phyloP scores from a whole-genome alignment of 2,329 filamentous ascomycete species.

The Venturia asperata region DNA sequence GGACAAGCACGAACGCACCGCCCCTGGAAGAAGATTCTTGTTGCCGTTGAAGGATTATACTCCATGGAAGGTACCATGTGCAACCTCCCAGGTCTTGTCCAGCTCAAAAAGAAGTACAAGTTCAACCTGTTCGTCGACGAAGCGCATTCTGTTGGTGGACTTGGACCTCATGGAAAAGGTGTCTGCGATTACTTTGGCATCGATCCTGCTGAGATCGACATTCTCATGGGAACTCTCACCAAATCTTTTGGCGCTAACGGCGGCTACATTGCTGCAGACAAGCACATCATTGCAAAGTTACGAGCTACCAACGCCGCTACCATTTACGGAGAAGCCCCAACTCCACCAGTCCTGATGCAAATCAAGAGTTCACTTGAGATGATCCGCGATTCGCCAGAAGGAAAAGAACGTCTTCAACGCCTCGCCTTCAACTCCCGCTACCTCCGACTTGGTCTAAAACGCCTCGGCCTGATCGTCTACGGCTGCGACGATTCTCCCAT shows the following conservation, averaged over 20 bases:
- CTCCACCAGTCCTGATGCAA: constrained; percentile 82
- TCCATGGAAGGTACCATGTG: constrained; percentile 99
- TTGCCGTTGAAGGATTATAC: constrained; percentile 94
- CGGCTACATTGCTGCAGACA: constrained; percentile 86
- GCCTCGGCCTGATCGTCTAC: constrained; percentile 92
- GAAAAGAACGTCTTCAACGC: constrained; percentile 88
- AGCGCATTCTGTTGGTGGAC: constrained; percentile 88
- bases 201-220: constrained; percentile 79
- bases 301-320: constrained; percentile 78
- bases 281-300: constrained; percentile 87
- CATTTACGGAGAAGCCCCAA: constrained; percentile 77
- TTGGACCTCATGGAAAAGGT: constrained; percentile 80
- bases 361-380: constrained; percentile 81
- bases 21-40: constrained; percentile 97
- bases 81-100: constrained; percentile 83
- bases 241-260: constrained; percentile 98
- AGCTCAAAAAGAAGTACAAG: constrained; percentile 91
- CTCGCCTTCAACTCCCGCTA: constrained; percentile 98
- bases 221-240: constrained; percentile 96
- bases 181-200: constrained; percentile 97
- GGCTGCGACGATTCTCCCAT: constrained; percentile 98
- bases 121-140: constrained; percentile 95
- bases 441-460: constrained; percentile 93
- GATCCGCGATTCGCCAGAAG: constrained; percentile 89
- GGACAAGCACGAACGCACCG: constrained; percentile 97